Conservation (phyloP, 2,329 filamentous ascomycete species). For the Cercospora beticola region DNA sequence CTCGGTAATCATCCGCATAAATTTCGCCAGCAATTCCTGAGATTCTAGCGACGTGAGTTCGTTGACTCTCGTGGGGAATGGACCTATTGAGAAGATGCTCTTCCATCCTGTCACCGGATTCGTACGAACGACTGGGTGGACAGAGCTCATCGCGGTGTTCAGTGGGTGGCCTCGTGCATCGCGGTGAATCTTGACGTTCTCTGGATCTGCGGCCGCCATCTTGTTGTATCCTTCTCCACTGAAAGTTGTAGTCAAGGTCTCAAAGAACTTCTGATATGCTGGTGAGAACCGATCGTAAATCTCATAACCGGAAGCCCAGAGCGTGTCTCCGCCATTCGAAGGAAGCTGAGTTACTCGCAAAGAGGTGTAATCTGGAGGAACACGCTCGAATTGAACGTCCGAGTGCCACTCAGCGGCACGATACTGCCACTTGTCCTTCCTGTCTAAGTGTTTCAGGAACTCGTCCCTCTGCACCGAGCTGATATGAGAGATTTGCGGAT, state of each 20-base stretch:
- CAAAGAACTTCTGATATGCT: slow-evolving; percentile 59
- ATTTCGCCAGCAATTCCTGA: slow-evolving; percentile 27
- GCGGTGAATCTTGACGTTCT: slow-evolving; percentile 22
- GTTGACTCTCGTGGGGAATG: slow-evolving; percentile 58
- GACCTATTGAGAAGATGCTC: slow-evolving; percentile 59
- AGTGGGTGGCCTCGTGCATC: slow-evolving; percentile 29
- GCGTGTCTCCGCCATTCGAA: slow-evolving; percentile 56
- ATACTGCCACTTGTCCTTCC: slow-evolving; percentile 52
- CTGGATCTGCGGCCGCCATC: slow-evolving; percentile 13
- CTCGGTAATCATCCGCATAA: slow-evolving; percentile 41
- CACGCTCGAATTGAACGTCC: slow-evolving; percentile 65
- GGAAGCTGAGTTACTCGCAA: slow-evolving; percentile 59
- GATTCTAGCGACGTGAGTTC: slow-evolving; percentile 44
- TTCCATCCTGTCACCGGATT: slow-evolving; percentile 65
- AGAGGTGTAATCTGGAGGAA: slow-evolving; percentile 63
- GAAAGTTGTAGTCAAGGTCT: slow-evolving; percentile 57
- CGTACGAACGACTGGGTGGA: slow-evolving; percentile 56
- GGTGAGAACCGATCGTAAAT: slow-evolving; percentile 63
- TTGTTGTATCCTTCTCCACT: slow-evolving; percentile 37
- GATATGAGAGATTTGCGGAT: slow-evolving; percentile 44
- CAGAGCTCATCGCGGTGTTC: slow-evolving; percentile 27
- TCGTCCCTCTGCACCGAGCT: slow-evolving; percentile 30
- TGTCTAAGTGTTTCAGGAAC: slow-evolving; percentile 41
- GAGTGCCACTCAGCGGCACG: slow-evolving; percentile 51
- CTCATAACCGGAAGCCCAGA: slow-evolving; percentile 69